Base-by-base conservation (phyloP, 305 asterid genomes). In the Fraxinus nigra region DNA sequence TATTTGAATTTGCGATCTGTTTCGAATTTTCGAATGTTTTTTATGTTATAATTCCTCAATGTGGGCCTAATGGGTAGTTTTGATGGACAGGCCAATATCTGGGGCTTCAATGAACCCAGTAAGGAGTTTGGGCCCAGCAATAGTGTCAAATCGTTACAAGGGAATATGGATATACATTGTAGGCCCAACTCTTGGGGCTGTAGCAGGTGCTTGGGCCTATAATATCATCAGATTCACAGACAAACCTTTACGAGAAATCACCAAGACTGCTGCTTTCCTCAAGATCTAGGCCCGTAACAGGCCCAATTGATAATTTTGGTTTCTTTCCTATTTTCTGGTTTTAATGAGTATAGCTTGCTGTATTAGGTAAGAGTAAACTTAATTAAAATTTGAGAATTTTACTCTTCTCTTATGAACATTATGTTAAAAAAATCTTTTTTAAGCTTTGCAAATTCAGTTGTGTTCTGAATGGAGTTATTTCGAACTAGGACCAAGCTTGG, bases 61-160 rank as follows among this genome's bases (percentile, higher is more conserved):
- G 48, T 38, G 48, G 48, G 48, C 14, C 48, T 38, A 9, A 38
- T 2, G 14, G 24, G 14, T 9, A 20, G 1, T 3, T 43, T 63
- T 63, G 2, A 24, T 63, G 72, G 72, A 63, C 79, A 87, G 90
- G 82, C 88, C 90, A 0, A 81, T 87, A 9, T 83, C 90, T 0
- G 90, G 90, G 18, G 90, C 90, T 61, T 87, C 90, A 14, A 87
- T 87, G 90, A 85, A 87, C 78, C 88, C 90, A n/a, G 90, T 85
- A 51, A 87, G 90, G 72, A 87, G 88, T 84, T 83, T 87, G 40
- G 90, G 90, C 16, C 90, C 90, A 59, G 86, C 89, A 73, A 84
- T 85, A 22, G 89, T 86, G 13, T 86, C 89, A 35, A 84, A 38
- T 51, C 32, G 61, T 0, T 88, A 84, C 85, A 81, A 37, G 72